These are phyloP conservation scores for Beauveria sp. DNA, from an alignment of 2,329 filamentous ascomycete species.

Conservation along the genomic window DNA sequence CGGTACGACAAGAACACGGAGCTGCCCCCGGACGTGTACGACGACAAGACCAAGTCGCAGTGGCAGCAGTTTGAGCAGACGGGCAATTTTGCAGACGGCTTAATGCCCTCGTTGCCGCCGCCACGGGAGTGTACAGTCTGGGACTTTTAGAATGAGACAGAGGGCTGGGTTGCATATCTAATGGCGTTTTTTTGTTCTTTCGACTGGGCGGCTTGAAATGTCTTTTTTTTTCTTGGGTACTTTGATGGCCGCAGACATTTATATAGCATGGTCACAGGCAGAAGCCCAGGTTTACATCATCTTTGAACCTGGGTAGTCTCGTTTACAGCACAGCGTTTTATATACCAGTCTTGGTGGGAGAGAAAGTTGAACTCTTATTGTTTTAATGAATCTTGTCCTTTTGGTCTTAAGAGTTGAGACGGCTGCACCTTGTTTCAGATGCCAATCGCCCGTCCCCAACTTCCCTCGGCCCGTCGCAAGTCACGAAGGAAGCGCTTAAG, in stretches of 20 bases:
- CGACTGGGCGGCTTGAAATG: background rate
- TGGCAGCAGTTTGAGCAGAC: slow-evolving; percentile 59
- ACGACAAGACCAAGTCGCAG: slow-evolving; percentile 49
- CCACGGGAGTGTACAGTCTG: slow-evolving; percentile 67
- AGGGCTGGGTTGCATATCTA: background rate
- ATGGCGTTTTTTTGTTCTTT: background rate
- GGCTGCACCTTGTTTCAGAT: slow-evolving; percentile 9
- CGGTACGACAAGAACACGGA: slow-evolving; percentile 57
- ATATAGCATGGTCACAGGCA: background rate
- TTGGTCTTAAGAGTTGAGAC: background rate
- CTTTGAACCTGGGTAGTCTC: background rate
- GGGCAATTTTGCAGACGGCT: slow-evolving; percentile 60
- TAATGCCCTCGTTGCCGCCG: slow-evolving; percentile 72
- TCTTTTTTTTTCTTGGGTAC: background rate
- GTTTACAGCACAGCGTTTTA: background rate
- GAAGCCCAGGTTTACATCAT: background rate
- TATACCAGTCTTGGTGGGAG: background rate
- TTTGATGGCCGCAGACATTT: background rate
- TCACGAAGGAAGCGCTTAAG: slow-evolving; percentile 41
- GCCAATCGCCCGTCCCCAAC: background rate
- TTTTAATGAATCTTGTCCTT: background rate
- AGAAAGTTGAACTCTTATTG: background rate
- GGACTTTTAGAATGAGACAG: slow-evolving; percentile 49
- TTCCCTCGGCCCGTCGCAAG: background rate
- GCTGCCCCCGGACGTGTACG: slow-evolving; percentile 46